phyloP scores from a whole-genome alignment of 23 red algal species.

The Pyropia yezoensis region DNA sequence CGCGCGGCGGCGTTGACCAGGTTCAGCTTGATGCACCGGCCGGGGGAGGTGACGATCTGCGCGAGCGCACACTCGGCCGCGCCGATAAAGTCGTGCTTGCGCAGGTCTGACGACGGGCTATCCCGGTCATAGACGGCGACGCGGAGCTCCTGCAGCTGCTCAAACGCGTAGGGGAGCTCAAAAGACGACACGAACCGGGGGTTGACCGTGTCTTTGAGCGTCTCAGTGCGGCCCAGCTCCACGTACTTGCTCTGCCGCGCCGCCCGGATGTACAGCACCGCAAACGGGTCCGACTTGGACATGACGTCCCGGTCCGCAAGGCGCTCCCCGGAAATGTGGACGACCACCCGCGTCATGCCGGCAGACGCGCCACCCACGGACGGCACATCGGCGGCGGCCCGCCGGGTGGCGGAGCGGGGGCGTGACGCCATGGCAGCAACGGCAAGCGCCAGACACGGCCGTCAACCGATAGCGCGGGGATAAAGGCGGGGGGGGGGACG shows the following conservation, averaged over 20 bases:
- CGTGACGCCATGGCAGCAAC: too few relatives aligned
- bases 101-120: background rate
- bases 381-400: too few relatives aligned
- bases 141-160: constrained; percentile 1
- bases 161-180: constrained; percentile 1
- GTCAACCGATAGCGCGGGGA: too few relatives aligned
- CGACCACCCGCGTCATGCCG: background rate
- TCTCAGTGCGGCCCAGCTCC: constrained; percentile 10
- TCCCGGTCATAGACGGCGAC: constrained; percentile 21
- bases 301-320: constrained; percentile 9
- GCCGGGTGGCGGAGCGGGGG: too few relatives aligned
- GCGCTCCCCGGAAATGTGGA: background rate
- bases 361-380: too few relatives aligned
- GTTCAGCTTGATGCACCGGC: too few relatives aligned
- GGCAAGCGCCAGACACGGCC: too few relatives aligned
- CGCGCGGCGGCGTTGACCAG: too few relatives aligned
- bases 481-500: too few relatives aligned
- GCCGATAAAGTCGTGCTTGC: constrained; percentile 29
- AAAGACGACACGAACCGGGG: constrained; percentile 4
- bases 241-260: constrained; percentile 6
- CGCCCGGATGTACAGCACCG: constrained; percentile 6
- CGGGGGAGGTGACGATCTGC: background rate
- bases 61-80: constrained; percentile 3
- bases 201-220: constrained; percentile 5
- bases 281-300: constrained; percentile 23